Conservation (phyloP, 148 eudicot species). For the Fagopyrum tataricum region DNA sequence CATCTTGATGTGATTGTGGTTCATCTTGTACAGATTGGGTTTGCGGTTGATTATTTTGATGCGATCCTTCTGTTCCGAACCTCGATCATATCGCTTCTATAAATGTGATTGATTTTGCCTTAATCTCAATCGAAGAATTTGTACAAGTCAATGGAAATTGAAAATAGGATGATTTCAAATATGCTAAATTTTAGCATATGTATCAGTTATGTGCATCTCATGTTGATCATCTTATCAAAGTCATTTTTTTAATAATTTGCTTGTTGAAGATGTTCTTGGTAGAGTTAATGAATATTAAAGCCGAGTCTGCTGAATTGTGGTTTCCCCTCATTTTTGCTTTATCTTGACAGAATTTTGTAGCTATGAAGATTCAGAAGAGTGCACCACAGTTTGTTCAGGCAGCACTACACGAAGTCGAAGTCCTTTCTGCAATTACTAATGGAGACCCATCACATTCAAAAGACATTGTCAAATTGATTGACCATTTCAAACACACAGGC, state of each 20-base stretch:
- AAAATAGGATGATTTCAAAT: not conserved
- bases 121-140: not conserved
- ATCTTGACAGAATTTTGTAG: constrained; percentile 15
- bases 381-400: constrained; percentile 64
- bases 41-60: not conserved
- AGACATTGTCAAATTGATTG: constrained; percentile 57
- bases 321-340: not conserved
- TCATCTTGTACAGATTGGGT: not conserved
- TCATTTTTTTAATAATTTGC: not conserved
- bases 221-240: not conserved
- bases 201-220: not conserved
- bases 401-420: constrained; percentile 86
- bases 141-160: not conserved
- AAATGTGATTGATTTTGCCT: not conserved
- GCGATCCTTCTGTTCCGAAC: not conserved
- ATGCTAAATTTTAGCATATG: not conserved
- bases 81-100: not conserved
- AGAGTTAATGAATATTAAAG: not conserved
- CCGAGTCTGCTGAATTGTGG: not conserved
- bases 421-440: constrained; percentile 69
- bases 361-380: constrained; percentile 22
- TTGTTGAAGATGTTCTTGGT: not conserved
- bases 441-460: constrained; percentile 62
- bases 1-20: not conserved
- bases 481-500: constrained; percentile 90